Conservation (phyloP, 2,329 filamentous ascomycete genomes). For the Pseudogymnoascus sp. region DNA sequence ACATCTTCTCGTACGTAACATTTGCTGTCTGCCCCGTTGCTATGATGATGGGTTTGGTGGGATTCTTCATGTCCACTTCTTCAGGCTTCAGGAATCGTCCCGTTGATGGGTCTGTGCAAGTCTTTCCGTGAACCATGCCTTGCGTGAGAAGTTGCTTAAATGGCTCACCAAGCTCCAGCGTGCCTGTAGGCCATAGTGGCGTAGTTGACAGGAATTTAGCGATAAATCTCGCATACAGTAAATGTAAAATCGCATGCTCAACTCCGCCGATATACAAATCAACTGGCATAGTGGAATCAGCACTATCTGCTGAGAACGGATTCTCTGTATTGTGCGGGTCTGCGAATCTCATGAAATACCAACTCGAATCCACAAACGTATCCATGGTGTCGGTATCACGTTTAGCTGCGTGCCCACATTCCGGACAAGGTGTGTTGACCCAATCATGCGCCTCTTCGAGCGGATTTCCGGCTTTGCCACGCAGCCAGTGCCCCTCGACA, state of each 20-base stretch:
- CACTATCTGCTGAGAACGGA: constrained; percentile 54
- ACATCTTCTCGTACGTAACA: constrained; percentile 83
- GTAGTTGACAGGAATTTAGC: constrained; percentile 71
- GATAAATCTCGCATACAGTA: constrained; percentile 83
- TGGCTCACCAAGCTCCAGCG: constrained; percentile 51
- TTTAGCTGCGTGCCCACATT: constrained; percentile 60
- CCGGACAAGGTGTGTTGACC: constrained; percentile 67
- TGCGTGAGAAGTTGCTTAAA: constrained; percentile 79
- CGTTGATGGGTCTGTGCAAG: constrained; percentile 64
- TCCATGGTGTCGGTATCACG: constrained; percentile 94
- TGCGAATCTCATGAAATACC: constrained; percentile 79
- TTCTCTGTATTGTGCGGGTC: constrained; percentile 56
- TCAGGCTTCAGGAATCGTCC: constrained; percentile 69
- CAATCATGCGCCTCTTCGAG: constrained; percentile 64
- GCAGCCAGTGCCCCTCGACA: constrained; percentile 59
- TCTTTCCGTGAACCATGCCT: constrained; percentile 89
- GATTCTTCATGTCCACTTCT: constrained; percentile 58
- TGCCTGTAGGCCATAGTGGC: constrained; percentile 36
- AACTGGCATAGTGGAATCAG: constrained; percentile 56
- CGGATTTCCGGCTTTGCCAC: constrained; percentile 66
- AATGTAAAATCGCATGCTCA: constrained; percentile 83
- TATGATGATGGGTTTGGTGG: constrained; percentile 50
- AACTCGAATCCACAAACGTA: constrained; percentile 90
- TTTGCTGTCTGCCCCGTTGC: constrained; percentile 50
- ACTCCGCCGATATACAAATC: constrained; percentile 86